phyloP scores from a whole-genome alignment of 345 rosid genomes.

The Pugionium dolabratum region DNA sequence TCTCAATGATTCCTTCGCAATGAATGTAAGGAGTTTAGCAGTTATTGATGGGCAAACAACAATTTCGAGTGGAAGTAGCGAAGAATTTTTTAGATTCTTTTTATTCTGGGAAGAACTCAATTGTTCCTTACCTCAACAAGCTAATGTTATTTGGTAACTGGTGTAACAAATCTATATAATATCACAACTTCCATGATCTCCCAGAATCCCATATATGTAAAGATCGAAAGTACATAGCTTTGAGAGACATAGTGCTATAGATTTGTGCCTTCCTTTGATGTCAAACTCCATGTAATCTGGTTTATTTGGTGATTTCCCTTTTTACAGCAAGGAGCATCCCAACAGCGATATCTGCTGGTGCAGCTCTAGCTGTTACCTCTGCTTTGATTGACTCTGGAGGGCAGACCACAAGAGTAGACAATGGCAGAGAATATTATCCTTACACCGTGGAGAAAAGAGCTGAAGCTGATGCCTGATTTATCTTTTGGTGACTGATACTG shows the following conservation, averaged over 20 bases:
- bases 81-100: too few relatives aligned
- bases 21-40: too few relatives aligned
- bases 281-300: background rate
- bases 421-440: constrained; percentile 88
- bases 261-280: background rate
- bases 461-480: constrained; percentile 49
- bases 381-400: constrained; percentile 85
- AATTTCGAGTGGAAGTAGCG: too few relatives aligned
- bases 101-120: background rate
- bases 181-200: background rate
- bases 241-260: background rate
- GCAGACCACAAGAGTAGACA: constrained; percentile 88
- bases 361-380: constrained; percentile 85
- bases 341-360: constrained; percentile 81
- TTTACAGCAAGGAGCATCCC: constrained; percentile 74
- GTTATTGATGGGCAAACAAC: too few relatives aligned
- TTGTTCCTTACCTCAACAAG: background rate
- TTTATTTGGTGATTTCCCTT: background rate
- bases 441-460: constrained; percentile 86
- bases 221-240: background rate
- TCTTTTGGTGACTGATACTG: constrained; percentile 15
- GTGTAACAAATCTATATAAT: constrained; percentile 12
- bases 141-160: background rate
- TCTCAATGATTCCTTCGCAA: background rate
- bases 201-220: constrained; percentile 3